Base-by-base conservation (phyloP, 2,329 filamentous ascomycete species). In the Penicillium crustosum region DNA sequence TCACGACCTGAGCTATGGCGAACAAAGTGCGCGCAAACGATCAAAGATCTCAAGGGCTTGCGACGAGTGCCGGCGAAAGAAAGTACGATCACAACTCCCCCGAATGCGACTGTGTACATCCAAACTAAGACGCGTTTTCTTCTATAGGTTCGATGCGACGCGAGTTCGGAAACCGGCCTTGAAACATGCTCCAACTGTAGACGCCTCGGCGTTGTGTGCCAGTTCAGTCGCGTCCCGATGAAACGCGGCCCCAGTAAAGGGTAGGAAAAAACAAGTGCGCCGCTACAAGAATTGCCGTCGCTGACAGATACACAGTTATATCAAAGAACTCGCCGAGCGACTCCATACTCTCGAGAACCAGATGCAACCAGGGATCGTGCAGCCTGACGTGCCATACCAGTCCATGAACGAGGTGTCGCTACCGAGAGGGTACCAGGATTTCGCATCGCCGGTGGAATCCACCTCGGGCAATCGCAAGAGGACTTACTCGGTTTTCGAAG, bases 181-280 rank as follows among this genome's bases (percentile, higher is more conserved):
- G 84, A 87, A 58, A 87, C 89, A 6, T 96, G 92, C 69, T 89
- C 89, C 3, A 93, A 91, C 68, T 96, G 92, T 73, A 86, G 87
- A 54, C 85, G 91, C 53, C 87, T 90, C 8, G 84, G 84, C n/a
- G 84, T 87, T n/a, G 79, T 81, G 23, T 96, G 92, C 75, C 83
- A 92, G 21, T 96, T 96, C 71, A 95, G 90, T 73, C 85, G 92
- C 50, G 88, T 94, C 53, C 91, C 91, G 1, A 90, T 94, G 81
- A 96, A 94, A 75, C 83, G 90, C 60, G 91, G 92, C 2, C 91
- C 92, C 3, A 94, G 89, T 70, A 96, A 96, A 83, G 92, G 92
- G 82, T 90, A 82, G 67, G 64, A 62, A 29, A 12, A 54, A 53
- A 55, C 43, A 51, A 41, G 21, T 42, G 58, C 55, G 27, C 36